These are phyloP conservation scores for Babesia bovis DNA, from an alignment of 169 alveolate genomes.

Conservation along the genomic window DNA sequence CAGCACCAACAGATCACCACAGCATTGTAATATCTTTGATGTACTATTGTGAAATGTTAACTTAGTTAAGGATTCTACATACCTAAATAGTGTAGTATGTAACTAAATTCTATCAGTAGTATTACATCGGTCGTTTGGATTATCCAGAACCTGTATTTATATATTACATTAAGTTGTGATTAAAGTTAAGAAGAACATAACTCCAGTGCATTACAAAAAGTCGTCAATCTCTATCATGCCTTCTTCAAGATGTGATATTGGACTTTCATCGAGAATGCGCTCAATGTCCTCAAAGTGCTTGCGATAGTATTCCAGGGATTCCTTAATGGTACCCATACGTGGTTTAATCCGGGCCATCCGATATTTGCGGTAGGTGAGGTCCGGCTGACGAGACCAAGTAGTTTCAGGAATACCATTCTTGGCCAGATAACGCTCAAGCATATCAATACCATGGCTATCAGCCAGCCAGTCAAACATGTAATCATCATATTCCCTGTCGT, in stretches of 20 bases:
- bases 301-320: slow-evolving; percentile 19
- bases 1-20: slow-evolving; percentile 14
- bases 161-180: no score
- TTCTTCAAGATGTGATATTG: slow-evolving; percentile 1
- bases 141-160: no score
- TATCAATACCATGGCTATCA: not conserved
- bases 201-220: no score
- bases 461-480: slow-evolving; percentile 2
- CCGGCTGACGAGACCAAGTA: not conserved
- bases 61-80: no score
- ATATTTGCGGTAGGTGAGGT: slow-evolving; percentile 2
- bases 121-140: no score
- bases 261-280: slow-evolving; percentile 9
- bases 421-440: not conserved
- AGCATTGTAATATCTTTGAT: no score
- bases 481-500: slow-evolving; percentile 12
- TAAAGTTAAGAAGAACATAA: no score
- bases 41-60: no score
- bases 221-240: not conserved
- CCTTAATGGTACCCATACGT: slow-evolving; percentile 36
- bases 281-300: slow-evolving; percentile 1
- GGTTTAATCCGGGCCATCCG: slow-evolving; percentile 19
- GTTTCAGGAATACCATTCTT: not conserved
- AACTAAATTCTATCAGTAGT: no score
- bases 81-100: no score